These are phyloP conservation scores for Candida pseudofarinosa DNA, from an alignment of 805 yeast genomes.

Conservation along the genomic window DNA sequence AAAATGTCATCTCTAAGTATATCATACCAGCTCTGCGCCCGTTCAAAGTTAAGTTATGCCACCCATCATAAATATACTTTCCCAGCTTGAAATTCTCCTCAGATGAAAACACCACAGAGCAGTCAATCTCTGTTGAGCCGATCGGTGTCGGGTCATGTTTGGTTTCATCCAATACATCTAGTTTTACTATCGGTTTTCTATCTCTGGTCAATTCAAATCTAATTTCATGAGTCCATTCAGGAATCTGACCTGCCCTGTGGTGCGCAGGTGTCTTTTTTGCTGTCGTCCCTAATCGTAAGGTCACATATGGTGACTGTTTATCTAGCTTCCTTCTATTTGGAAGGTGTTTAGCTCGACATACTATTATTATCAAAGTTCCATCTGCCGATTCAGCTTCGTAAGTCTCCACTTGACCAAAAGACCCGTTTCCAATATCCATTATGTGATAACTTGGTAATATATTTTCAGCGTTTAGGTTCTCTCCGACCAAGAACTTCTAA, in stretches of 20 bases:
- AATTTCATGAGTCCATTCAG: slow-evolving; percentile 78
- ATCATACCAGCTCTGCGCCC: slow-evolving; percentile 83
- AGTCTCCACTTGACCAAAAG: neutral
- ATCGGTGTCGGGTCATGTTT: slow-evolving; percentile 84
- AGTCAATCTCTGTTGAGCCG: slow-evolving; percentile 76
- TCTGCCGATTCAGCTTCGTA: slow-evolving; percentile 34
- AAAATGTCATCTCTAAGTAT: slow-evolving; percentile 87
- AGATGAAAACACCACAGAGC: slow-evolving; percentile 59
- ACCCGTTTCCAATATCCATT: neutral
- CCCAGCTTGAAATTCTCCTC: slow-evolving; percentile 48
- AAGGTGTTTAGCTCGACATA: slow-evolving; percentile 76
- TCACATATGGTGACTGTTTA: slow-evolving; percentile 90
- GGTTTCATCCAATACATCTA: slow-evolving; percentile 80
- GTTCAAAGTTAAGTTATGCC: slow-evolving; percentile 71
- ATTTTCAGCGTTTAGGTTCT: no score
- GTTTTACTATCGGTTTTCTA: slow-evolving; percentile 56
- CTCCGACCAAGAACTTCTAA: no score
- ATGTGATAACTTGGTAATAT: neutral
- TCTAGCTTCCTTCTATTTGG: slow-evolving; percentile 85
- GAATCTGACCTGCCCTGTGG: slow-evolving; percentile 90
- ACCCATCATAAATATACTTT: slow-evolving; percentile 74
- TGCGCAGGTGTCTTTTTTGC: slow-evolving; percentile 77
- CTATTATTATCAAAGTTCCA: slow-evolving; percentile 66
- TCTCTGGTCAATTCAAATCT: slow-evolving; percentile 64
- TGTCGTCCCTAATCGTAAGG: slow-evolving; percentile 73